Evolutionary conservation across 257 asterid species (phyloP), one percentile per base, ranked within the genome.

Genomic region (Gynochthodes officinalis): DNA sequence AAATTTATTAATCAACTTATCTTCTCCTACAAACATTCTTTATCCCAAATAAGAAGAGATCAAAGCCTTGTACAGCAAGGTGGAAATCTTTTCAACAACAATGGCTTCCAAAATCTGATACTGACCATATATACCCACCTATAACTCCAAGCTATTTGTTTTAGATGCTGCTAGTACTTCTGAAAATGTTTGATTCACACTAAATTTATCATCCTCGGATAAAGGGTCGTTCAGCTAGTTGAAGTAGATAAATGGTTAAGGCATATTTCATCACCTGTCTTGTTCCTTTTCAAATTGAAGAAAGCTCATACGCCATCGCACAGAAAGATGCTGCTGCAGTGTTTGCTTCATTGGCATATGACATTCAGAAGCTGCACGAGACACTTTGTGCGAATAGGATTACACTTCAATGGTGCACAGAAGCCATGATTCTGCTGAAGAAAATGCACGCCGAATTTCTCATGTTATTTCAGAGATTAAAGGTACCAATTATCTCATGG

Each of bases 321-420:
- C 16, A 7, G 48, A 2, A 70, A 37, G 70, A 77, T 43, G 39
- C 18, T 21, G 67, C 39, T 15, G 49, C 65, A 55, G 27, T 71
- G 6, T 66, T 77, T 37, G 65, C 70, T 57, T 77, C 81, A 2
- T 37, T 72, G 39, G 67, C 67, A 3, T 50, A 0, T 0, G 77
- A 72, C 4, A 73, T 58, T 33, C 19, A 59, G 73, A 46, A 59
- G n/a, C 65, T 77, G 28, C 74, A 77, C 25, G 27, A 32, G 69
- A 25, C 74, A 44, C 27, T 77, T 15, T 67, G 59, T 23, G 23
- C 28, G 28, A 33, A 72, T 55, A 55, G 25, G 15, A 32, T 57
- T 7, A 54, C 77, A 7, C 74, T 77, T 28, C 70, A 58, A 46
- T 77, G 74, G 81, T 77, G 81, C 57, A 69, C 30, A 65, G 60